Evolutionary conservation across 371 early-diverging fungal species (phyloP), one percentile per base, ranked within the genome.

Genomic region (Saksenaea oblongispora): DNA sequence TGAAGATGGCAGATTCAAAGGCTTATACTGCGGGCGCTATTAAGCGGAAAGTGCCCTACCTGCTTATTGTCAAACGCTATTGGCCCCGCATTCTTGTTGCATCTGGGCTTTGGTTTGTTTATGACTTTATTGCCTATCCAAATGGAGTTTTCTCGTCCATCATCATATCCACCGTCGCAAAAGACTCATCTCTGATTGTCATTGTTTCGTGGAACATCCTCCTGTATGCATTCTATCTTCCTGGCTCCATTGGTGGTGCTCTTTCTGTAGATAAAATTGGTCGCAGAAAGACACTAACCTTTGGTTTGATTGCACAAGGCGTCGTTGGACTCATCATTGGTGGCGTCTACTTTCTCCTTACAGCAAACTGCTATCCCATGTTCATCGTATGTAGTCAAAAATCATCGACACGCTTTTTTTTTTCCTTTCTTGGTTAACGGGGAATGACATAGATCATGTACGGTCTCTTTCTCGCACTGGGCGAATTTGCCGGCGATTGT

Each of bases 101-200:
- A 9, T 74, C 77, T 26, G 83, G 80, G 34, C 70, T 77, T 31
- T 87, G 87, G 87, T 87, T 87, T 65, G 68, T 87, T 34, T 87
- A 87, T 68, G 83, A 87, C 67, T 84, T 83, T 39, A 73, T 84
- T 64, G 71, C 82, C 7, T 84, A 79, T 59, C 83, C 85, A 8
- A 73, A 65, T 56, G 83, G 87, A 26, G 80, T 85, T 61, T 85
- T 85, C 34, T 76, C 76, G 28, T 65, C 71, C 34, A 63, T 79
- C 18, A 87, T 87, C 59, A 65, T 87, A 51, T 72, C 71, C 34
- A 71, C 65, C 17, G 78, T 79, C 8, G 70, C 70, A 8, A 44
- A 55, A 11, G 67, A 76, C 13, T 74, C 75, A n/a, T 70, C 80
- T 4, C 71, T 78, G 34, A 76, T 82, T 22, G 63, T 77, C 35